These are phyloP conservation scores for Colletotrichum limetticola DNA, from an alignment of 2,329 filamentous ascomycete genomes.

Conservation along the genomic window DNA sequence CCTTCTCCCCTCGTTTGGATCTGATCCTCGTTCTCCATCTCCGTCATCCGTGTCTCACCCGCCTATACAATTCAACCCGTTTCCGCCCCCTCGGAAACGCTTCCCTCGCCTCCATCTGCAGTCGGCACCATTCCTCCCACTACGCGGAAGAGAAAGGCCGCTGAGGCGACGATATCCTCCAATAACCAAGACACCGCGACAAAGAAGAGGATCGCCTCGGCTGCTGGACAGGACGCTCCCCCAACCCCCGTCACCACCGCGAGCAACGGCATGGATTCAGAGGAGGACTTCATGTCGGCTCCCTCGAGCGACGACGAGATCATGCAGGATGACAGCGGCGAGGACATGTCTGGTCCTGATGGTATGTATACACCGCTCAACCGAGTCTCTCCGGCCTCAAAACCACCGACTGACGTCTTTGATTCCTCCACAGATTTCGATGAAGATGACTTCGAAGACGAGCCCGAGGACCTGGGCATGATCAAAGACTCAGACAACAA, in stretches of 20 bases:
- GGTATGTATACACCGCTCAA: constrained; percentile 50
- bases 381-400: constrained; percentile 33
- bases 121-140: constrained; percentile 68
- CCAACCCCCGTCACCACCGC: constrained; percentile 67
- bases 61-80: background rate
- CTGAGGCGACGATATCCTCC: constrained; percentile 70
- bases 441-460: constrained; percentile 66
- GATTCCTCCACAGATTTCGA: constrained; percentile 61
- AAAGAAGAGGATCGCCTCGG: constrained; percentile 68
- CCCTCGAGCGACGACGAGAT: constrained; percentile 82
- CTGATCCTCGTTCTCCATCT: background rate
- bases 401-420: constrained; percentile 11
- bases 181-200: constrained; percentile 52
- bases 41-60: background rate
- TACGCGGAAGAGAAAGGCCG: constrained; percentile 71
- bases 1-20: background rate
- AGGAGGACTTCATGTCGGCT: constrained; percentile 92
- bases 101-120: constrained; percentile 19
- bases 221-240: constrained; percentile 53
- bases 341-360: constrained; percentile 68
- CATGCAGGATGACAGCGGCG: constrained; percentile 81
- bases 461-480: constrained; percentile 65
- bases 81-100: constrained; percentile 27
- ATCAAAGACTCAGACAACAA: constrained; percentile 75
- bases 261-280: constrained; percentile 85